A percentile compares a stretch with the other conserved stretches of the same genome.
Evolutionary conservation across 2,329 filamentous ascomycete genomes (phyloP).

Genomic region (Nemania sp.): DNA sequence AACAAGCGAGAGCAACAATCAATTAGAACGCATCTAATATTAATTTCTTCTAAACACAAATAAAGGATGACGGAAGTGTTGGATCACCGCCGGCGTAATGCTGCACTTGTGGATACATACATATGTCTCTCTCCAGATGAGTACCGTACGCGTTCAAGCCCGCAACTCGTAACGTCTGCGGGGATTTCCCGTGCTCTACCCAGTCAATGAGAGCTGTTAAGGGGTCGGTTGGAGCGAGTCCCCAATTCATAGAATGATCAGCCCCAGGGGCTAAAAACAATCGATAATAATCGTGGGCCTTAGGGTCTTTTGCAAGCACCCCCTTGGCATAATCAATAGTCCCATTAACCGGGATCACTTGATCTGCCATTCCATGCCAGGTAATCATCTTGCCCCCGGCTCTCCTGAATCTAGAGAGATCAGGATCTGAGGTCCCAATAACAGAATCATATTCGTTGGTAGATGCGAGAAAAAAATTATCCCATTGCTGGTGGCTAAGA

Average conservation of each 20-base stretch:
- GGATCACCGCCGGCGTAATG: constrained; percentile 28
- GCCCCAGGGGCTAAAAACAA: constrained; percentile 29
- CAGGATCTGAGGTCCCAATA: constrained; percentile 29
- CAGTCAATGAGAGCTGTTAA: constrained; percentile 23
- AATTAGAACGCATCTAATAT: too few species aligned
- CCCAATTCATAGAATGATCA: constrained; percentile 29
- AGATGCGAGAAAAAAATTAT: constrained; percentile 15
- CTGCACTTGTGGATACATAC: constrained; percentile 26
- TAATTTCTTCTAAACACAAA: constrained; percentile 16
- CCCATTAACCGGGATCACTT: constrained; percentile 24
- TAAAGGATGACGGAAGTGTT: constrained; percentile 21
- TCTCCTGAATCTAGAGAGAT: constrained; percentile 29
- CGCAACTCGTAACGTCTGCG: constrained; percentile 18
- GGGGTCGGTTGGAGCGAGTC: constrained; percentile 6
- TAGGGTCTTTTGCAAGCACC: constrained; percentile 19
- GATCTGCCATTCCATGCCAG: constrained; percentile 30
- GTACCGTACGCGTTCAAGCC: constrained; percentile 18
- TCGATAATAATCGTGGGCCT: constrained; percentile 32
- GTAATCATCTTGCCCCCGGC: constrained; percentile 32
- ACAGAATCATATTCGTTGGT: constrained; percentile 27
- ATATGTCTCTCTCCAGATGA: constrained; percentile 22
- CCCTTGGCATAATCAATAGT: constrained; percentile 29
- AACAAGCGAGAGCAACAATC: too few species aligned
- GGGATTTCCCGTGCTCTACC: constrained; percentile 26
- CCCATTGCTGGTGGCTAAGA: constrained; percentile 22